phyloP scores from a whole-genome alignment of 2,329 filamentous ascomycete genomes.

The Thielaviopsis musarum region DNA sequence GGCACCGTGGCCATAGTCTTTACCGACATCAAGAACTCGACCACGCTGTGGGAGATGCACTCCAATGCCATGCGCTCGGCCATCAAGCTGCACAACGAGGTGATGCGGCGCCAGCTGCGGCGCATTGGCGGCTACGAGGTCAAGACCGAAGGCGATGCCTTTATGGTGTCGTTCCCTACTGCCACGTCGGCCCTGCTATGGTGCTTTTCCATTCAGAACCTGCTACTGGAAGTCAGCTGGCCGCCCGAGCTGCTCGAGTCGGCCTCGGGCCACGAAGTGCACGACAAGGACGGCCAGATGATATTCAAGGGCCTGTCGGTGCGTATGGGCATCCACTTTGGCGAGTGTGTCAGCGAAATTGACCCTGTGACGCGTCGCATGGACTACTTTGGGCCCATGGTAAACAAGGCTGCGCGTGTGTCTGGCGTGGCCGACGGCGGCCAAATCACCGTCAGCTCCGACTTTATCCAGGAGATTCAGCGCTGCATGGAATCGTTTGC shows the following conservation, averaged over 20 bases:
- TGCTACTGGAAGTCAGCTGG: slow-evolving; percentile 80
- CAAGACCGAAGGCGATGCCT: slow-evolving; percentile 98
- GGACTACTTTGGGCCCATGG: slow-evolving; percentile 99
- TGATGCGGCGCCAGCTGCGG: slow-evolving; percentile 84
- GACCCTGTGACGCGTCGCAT: slow-evolving; percentile 95
- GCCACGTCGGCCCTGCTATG: slow-evolving; percentile 87
- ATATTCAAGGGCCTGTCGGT: slow-evolving; percentile 93
- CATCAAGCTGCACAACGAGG: slow-evolving; percentile 93
- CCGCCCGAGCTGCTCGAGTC: slow-evolving; percentile 83
- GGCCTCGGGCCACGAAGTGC: slow-evolving; percentile 64
- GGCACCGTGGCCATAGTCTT: slow-evolving; percentile 90
- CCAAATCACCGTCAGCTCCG: slow-evolving; percentile 89
- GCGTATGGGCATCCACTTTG: slow-evolving; percentile 95
- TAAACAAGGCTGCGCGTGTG: slow-evolving; percentile 90
- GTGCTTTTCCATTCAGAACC: slow-evolving; percentile 87
- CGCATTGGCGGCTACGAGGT: slow-evolving; percentile 96
- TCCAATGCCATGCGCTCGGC: slow-evolving; percentile 90
- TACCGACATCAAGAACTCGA: slow-evolving; percentile 98
- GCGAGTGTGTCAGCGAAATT: slow-evolving; percentile 81
- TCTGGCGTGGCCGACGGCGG: slow-evolving; percentile 89
- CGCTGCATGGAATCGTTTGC: slow-evolving; percentile 61
- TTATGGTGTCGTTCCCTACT: slow-evolving; percentile 97
- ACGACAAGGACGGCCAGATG: slow-evolving; percentile 67
- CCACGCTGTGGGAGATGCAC: slow-evolving; percentile 87
- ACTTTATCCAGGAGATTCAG: slow-evolving; percentile 94